These are phyloP conservation scores for Lichenothelia convexa DNA, from an alignment of 495 filamentous ascomycete genomes.

Conservation along the genomic window DNA sequence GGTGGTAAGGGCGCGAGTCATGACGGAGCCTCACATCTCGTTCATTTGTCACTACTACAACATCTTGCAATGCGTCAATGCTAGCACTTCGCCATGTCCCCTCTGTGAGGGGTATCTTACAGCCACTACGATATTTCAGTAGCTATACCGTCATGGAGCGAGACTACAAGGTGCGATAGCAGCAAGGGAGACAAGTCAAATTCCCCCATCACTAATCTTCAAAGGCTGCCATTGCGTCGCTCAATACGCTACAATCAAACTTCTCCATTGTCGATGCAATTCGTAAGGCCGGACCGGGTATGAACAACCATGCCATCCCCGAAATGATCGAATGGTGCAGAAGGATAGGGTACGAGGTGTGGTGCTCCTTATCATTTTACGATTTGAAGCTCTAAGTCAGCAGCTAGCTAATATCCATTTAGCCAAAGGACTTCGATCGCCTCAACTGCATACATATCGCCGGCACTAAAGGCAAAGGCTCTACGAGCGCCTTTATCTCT, in stretches of 20 bases:
- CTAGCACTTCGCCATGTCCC: too few species aligned
- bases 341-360: slow-evolving; percentile 63
- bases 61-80: too few species aligned
- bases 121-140: too few species aligned
- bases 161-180: too few species aligned
- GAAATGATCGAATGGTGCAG: slow-evolving; percentile 63
- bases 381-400: neutral
- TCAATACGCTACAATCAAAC: slow-evolving; percentile 84
- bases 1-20: too few species aligned
- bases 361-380: slow-evolving; percentile 10
- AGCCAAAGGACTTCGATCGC: slow-evolving; percentile 57
- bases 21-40: too few species aligned
- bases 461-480: slow-evolving; percentile 88
- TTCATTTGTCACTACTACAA: too few species aligned
- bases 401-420: neutral
- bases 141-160: too few species aligned
- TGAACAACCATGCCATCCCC: slow-evolving; percentile 48
- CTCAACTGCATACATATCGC: slow-evolving; percentile 71
- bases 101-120: too few species aligned
- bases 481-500: slow-evolving; percentile 52
- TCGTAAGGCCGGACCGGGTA: slow-evolving; percentile 43
- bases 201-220: too few species aligned
- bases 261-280: slow-evolving; percentile 60
- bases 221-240: slow-evolving; percentile 63
- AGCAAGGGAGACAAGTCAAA: too few species aligned